Evolutionary conservation across 2,329 filamentous ascomycete genomes (phyloP).

Genomic region (Penicillium sp.): DNA sequence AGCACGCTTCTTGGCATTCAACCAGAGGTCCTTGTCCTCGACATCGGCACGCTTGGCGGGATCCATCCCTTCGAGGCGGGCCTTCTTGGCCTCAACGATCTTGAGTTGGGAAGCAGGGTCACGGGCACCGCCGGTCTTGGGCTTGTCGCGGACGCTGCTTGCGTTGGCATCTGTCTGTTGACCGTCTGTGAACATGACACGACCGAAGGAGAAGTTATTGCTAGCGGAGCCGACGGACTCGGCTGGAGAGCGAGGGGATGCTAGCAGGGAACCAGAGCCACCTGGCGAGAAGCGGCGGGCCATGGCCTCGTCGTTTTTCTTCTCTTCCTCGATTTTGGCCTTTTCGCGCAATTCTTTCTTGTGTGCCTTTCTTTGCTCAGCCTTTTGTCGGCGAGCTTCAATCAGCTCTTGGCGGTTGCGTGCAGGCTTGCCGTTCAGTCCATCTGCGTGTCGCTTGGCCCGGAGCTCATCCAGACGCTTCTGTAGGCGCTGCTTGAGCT

Average conservation of each 20-base stretch:
- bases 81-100: constrained; percentile 81
- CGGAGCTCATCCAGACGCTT: constrained; percentile 83
- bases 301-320: constrained; percentile 57
- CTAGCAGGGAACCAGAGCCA: constrained; percentile 59
- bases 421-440: constrained; percentile 74
- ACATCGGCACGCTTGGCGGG: constrained; percentile 80
- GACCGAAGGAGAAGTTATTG: constrained; percentile 83
- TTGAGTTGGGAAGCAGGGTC: constrained; percentile 85
- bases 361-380: constrained; percentile 78
- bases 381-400: constrained; percentile 81
- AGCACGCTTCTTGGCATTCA: constrained; percentile 82
- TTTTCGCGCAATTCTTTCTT: constrained; percentile 81
- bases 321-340: constrained; percentile 76
- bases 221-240: constrained; percentile 41
- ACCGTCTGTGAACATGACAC: constrained; percentile 87
- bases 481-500: constrained; percentile 74
- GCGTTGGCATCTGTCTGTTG: constrained; percentile 72
- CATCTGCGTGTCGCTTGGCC: constrained; percentile 82
- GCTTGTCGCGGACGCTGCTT: constrained; percentile 60
- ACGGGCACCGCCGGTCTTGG: constrained; percentile 76
- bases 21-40: constrained; percentile 90
- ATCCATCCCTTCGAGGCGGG: constrained; percentile 72
- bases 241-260: constrained; percentile 53
- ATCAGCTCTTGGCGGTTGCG: constrained; percentile 88
- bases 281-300: constrained; percentile 56